phyloP scores from a whole-genome alignment of 768 basidiomycete genomes.

The Tulasnella sp. region DNA sequence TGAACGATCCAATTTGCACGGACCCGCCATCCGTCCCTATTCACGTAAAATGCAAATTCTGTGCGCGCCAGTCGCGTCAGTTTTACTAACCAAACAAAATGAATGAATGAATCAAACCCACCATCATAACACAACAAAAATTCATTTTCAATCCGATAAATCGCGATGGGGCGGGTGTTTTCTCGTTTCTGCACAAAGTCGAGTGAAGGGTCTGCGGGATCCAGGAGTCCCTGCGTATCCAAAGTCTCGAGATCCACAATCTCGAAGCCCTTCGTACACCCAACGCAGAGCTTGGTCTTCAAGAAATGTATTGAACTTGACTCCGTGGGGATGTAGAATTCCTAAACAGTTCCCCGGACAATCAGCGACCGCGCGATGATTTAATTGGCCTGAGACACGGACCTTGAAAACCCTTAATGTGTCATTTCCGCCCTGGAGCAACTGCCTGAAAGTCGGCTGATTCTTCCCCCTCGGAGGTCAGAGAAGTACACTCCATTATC shows the following conservation, averaged over 20 bases:
- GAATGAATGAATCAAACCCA: conserved; percentile 35
- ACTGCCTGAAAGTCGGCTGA: conserved; percentile 87
- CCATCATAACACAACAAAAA: conserved; percentile 97
- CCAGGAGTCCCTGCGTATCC: conserved; percentile 92
- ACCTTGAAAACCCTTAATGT: conserved; percentile 91
- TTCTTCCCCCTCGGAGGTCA: conserved; percentile 68
- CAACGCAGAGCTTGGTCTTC: conserved; percentile 94
- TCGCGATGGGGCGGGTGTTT: conserved; percentile 86
- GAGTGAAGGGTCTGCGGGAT: conserved; percentile 81
- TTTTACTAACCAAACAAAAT: conserved; percentile 9
- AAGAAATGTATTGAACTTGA: conserved; percentile 95
- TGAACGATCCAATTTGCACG: conserved; percentile 88
- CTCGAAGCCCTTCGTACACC: conserved; percentile 95
- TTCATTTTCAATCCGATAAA: conserved; percentile 93
- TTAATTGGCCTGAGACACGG: conserved; percentile 8
- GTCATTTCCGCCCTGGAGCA: conserved; percentile 91
- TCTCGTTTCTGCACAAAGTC: conserved; percentile 91
- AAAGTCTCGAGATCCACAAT: conserved; percentile 95
- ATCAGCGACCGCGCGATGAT: neutral
- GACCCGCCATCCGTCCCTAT: conserved; percentile 89
- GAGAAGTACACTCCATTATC: conserved; percentile 95
- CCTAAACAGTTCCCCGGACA: conserved; percentile 42
- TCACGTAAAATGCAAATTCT: conserved; percentile 99
- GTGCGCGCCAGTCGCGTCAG: conserved; percentile 16
- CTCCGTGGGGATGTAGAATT: conserved; percentile 98